Evolutionary conservation across 2,329 filamentous ascomycete species (phyloP), one percentile per base, ranked within the genome.

Genomic region (Capronia coronata): DNA sequence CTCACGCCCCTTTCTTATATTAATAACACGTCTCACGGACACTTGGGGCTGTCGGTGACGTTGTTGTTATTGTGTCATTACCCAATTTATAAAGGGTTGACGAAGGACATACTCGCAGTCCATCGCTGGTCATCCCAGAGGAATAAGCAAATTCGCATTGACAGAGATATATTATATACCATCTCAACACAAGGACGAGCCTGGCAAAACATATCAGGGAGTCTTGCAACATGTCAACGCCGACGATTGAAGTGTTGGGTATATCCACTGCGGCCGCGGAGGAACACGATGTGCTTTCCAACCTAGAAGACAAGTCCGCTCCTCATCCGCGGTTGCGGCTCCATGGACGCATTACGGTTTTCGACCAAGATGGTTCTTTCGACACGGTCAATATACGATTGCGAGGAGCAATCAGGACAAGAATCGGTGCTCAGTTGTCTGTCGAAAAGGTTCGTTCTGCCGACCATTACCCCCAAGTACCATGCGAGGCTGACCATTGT

Each of bases 241-340:
- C 54, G 19, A 46, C 54, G 18, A 51, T 56, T 8, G 37, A 46
- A 35, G 54, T 56, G 9, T 29, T 53, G 34, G 49, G 54, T 13
- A 43, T 56, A 7, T 56, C 50, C 19, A 27, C 47, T 9, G 38
- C 41, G 6, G 9, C 38, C 10, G 5, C 16, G 21, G 14, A 19
- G 5, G 34, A 19, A 6, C 14, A 43, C 14, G 32, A 40, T 9
- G 14, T 25, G 22, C 29, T 21, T n/a, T 48, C 35, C 14, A 30
- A 23, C 2, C 4, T 35, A 3, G 40, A 56, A 23, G 40, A 46
- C 32, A 53, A 53, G 46, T 22, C 39, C 22, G 38, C 32, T 5
- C 4, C 29, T 42, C 38, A 3, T 7, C 43, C 49, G 2, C 34
- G 38, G 2, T 32, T 53, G 9, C 50, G 48, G 22, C 43, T 56